A percentile compares a stretch with the other conserved stretches of the same genome.
Conservation (phyloP, 257 asterid genomes). For the Coffea canephora region DNA sequence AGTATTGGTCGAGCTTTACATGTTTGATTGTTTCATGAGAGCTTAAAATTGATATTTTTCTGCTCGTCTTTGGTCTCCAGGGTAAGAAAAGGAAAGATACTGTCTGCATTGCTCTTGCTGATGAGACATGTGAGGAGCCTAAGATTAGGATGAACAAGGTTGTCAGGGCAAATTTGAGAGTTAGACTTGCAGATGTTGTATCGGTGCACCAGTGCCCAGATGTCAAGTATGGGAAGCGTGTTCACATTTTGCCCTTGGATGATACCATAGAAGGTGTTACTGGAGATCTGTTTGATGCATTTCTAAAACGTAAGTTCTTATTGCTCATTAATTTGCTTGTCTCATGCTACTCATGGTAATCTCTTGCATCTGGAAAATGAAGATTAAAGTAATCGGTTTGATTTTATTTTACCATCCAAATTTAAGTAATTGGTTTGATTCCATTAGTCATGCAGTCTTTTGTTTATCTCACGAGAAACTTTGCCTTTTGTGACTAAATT, state of each 20-base stretch:
- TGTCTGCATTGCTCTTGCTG: constrained; percentile 83
- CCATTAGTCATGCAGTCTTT: background rate
- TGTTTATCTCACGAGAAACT: background rate
- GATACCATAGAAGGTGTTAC: constrained; percentile 89
- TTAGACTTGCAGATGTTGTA: constrained; percentile 76
- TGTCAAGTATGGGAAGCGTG: constrained; percentile 86
- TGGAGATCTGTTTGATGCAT: constrained; percentile 76
- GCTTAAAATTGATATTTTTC: constrained; percentile 7
- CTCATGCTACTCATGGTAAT: background rate
- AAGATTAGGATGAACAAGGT: constrained; percentile 85
- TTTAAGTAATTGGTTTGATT: background rate
- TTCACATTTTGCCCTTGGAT: constrained; percentile 77
- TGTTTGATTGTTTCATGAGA: background rate
- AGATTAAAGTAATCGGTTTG: background rate
- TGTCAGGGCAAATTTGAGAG: constrained; percentile 63
- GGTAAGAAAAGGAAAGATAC: constrained; percentile 89
- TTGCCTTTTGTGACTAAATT: background rate
- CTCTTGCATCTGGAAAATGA: background rate
- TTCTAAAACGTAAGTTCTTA: constrained; percentile 62
- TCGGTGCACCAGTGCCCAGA: constrained; percentile 93
- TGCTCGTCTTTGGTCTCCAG: constrained; percentile 35
- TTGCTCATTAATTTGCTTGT: background rate
- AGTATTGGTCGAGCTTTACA: too few relatives aligned
- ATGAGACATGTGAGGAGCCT: constrained; percentile 68
- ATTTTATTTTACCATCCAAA: background rate